phyloP scores from a whole-genome alignment of 805 yeast species.

The Ogataea sp. region DNA sequence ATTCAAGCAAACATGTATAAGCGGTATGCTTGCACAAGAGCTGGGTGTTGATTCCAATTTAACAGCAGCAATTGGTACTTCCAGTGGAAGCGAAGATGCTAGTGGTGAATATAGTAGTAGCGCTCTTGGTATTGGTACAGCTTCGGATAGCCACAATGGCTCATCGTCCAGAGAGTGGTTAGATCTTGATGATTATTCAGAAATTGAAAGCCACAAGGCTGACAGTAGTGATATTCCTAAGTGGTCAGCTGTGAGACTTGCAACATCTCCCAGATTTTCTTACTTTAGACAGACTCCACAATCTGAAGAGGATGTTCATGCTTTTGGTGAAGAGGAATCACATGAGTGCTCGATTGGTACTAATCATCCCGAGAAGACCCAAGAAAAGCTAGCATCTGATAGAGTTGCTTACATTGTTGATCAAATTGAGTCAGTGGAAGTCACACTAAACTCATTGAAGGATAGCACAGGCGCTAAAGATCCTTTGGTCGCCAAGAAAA shows the following conservation, averaged over 20 bases:
- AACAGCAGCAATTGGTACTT: conserved; percentile 9
- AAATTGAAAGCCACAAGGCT: conserved; percentile 47
- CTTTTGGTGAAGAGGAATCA: conserved; percentile 53
- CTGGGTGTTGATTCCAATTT: conserved; percentile 18
- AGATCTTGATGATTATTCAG: conserved; percentile 69
- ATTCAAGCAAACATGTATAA: conserved; percentile 48
- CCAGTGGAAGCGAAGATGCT: neutral
- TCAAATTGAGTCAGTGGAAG: conserved; percentile 25
- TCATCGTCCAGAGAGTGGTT: conserved; percentile 41
- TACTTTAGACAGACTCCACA: conserved; percentile 47
- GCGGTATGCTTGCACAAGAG: conserved; percentile 30
- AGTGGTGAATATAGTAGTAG: neutral
- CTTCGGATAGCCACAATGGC: conserved; percentile 4
- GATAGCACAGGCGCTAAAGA: conserved; percentile 1
- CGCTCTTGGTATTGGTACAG: neutral
- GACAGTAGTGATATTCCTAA: conserved; percentile 28
- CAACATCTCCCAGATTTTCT: conserved; percentile 48
- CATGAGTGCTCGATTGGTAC: conserved; percentile 59
- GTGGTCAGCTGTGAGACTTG: conserved; percentile 46
- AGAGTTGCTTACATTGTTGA: conserved; percentile 32
- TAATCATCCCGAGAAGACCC: conserved; percentile 49
- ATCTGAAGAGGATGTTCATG: conserved; percentile 33
- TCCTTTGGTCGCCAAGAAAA: conserved; percentile 5
- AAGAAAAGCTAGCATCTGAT: conserved; percentile 33
- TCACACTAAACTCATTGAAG: conserved; percentile 14